Evolutionary conservation across 305 asterid genomes (phyloP), one percentile per base, ranked within the genome.

Genomic region (Fraxinus latifolia): DNA sequence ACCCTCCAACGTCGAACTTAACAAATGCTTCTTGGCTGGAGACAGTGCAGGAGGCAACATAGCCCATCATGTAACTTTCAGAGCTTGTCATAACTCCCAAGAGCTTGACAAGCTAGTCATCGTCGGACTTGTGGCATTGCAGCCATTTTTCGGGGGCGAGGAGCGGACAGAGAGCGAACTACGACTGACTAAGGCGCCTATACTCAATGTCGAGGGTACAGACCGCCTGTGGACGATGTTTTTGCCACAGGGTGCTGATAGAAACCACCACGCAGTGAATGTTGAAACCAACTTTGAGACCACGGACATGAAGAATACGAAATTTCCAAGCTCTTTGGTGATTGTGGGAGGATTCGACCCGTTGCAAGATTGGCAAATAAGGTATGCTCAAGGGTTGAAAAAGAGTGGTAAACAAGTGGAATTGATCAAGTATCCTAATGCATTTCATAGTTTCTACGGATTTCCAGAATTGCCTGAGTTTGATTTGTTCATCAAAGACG

Each of bases 1-100:
- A 78, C 93, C 92, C 7, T 53, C 85, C 31, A 33, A 32, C 39
- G 39, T 88, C 0, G 90, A 89, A 60, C 44, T 84, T 9, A 33
- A 2, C 0, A 83, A 72, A 2, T 86, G 89, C 77, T 89, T 87
- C 82, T 5, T 89, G 19, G 90, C 84, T 2, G 92, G 91, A 32
- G 91, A 90, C 34, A 90, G 93, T 14, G 90, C 90, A 12, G 91
- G 93, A 11, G 90, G 89, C 75, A 90, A 88, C 84, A 88, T 90
- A 67, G 86, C 89, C 7, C 93, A 90, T 77, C 89, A 88, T 74
- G 81, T 87, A 7, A 68, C 87, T 5, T 1, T 80, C 1, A 74
- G 81, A 83, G 85, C 84, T 6, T 47, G 82, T 32, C 67, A 78
- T 44, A 31, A 80, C 17, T 53, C 36, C 5, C 29, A 60, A 4